Conservation (phyloP, 2,329 filamentous ascomycete species). For the Hymenoscyphus salicellus region DNA sequence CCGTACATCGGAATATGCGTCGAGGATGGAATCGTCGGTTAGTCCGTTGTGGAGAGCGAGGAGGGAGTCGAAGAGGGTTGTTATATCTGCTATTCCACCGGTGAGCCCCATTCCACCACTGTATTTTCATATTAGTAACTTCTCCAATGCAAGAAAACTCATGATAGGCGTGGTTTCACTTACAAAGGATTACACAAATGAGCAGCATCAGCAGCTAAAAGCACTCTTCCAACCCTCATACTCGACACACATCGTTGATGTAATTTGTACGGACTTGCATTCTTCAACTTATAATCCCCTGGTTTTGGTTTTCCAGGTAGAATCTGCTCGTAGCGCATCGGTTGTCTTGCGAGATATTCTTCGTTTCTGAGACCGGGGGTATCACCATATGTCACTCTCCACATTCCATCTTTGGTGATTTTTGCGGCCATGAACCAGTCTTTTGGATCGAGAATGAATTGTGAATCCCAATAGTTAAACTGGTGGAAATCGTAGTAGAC, state of each 20-base stretch:
- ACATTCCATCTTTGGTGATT: conserved; percentile 57
- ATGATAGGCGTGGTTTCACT: not conserved
- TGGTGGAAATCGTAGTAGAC: conserved; percentile 60
- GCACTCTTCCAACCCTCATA: conserved; percentile 45
- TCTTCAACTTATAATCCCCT: conserved; percentile 53
- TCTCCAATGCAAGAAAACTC: not conserved
- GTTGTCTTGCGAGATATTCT: conserved; percentile 52
- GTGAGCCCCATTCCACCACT: conserved; percentile 55
- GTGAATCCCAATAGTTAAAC: conserved; percentile 53
- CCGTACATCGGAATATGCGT: conserved; percentile 41
- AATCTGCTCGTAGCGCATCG: conserved; percentile 54
- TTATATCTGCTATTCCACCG: conserved; percentile 61
- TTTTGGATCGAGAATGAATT: conserved; percentile 60
- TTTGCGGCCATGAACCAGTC: conserved; percentile 62
- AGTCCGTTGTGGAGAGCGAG: conserved; percentile 38
- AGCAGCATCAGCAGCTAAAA: conserved; percentile 49
- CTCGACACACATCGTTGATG: conserved; percentile 47
- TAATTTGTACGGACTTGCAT: conserved; percentile 48
- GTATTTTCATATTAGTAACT: not conserved
- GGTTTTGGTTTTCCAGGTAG: conserved; percentile 59
- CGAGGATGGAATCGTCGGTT: conserved; percentile 39
- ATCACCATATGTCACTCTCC: conserved; percentile 63
- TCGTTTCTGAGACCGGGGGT: conserved; percentile 49
- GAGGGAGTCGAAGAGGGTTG: conserved; percentile 59
- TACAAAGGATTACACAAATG: conserved; percentile 48